phyloP scores from a whole-genome alignment of 331 rosid genomes.

The Arachis monticola region DNA sequence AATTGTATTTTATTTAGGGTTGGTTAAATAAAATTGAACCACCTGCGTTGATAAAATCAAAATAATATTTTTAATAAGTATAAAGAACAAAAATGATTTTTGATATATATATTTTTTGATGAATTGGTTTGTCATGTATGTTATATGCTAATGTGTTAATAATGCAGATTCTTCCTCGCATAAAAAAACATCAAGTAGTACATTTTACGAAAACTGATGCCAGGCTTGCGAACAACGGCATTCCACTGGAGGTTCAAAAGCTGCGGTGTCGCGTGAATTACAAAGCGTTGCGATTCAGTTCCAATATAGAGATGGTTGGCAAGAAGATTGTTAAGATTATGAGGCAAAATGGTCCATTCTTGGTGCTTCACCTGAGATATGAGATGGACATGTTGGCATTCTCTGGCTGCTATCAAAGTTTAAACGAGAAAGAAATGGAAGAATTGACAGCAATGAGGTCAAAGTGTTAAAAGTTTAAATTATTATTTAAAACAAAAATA shows the following conservation, averaged over 20 bases:
- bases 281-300: constrained; percentile 59
- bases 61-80: too few relatives aligned
- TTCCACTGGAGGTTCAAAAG: constrained; percentile 62
- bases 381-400: constrained; percentile 83
- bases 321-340: constrained; percentile 50
- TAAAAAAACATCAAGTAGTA: constrained; percentile 53
- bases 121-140: too few relatives aligned
- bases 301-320: constrained; percentile 60
- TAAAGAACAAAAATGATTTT: too few relatives aligned
- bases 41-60: too few relatives aligned
- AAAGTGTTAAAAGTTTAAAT: background rate
- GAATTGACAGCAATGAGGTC: constrained; percentile 66
- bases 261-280: constrained; percentile 64
- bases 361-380: constrained; percentile 75
- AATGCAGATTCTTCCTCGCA: constrained; percentile 59
- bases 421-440: constrained; percentile 51
- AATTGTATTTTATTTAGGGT: too few relatives aligned
- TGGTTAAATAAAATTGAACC: too few relatives aligned
- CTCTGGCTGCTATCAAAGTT: constrained; percentile 73
- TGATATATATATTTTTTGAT: too few relatives aligned
- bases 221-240: constrained; percentile 66
- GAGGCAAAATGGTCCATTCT: constrained; percentile 67
- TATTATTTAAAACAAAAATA: too few relatives aligned
- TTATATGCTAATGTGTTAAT: background rate
- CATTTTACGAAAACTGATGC: constrained; percentile 66